Conservation (phyloP, 495 filamentous ascomycete genomes). For the Barbatosphaeria neglecta region DNA sequence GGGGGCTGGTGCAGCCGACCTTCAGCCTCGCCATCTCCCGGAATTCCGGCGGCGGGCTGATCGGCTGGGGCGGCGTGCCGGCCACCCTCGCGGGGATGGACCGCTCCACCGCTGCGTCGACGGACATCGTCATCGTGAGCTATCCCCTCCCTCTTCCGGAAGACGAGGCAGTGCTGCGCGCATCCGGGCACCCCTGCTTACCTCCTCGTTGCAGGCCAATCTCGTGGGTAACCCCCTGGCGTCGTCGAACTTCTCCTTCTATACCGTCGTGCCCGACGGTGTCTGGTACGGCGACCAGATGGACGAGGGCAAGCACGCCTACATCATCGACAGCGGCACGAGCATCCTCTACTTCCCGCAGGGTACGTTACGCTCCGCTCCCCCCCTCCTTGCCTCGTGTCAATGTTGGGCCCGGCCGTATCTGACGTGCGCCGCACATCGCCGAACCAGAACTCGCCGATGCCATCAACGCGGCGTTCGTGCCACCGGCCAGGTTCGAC, state of each 20-base stretch:
- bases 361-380: slow-evolving; percentile 6
- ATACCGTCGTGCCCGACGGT: slow-evolving; percentile 28
- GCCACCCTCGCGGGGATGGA: slow-evolving; percentile 20
- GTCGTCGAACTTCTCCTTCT: slow-evolving; percentile 25
- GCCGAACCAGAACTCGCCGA: slow-evolving; percentile 27
- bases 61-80: slow-evolving; percentile 41
- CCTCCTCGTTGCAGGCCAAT: slow-evolving; percentile 8
- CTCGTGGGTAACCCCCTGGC: slow-evolving; percentile 13
- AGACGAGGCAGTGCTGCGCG: neutral
- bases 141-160: neutral
- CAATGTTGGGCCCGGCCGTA: too few species aligned
- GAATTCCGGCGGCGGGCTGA: slow-evolving; percentile 24
- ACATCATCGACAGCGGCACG: slow-evolving; percentile 38
- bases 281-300: slow-evolving; percentile 21
- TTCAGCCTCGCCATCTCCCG: slow-evolving; percentile 42
- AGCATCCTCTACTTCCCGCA: slow-evolving; percentile 31
- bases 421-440: slow-evolving; percentile 1
- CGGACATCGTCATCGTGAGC: slow-evolving; percentile 30
- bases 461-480: slow-evolving; percentile 39
- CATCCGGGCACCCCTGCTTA: too few species aligned
- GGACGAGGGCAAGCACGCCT: slow-evolving; percentile 22
- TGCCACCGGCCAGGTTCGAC: slow-evolving; percentile 40
- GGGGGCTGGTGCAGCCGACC: slow-evolving; percentile 39
- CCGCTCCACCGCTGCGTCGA: slow-evolving; percentile 11
- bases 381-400: neutral